Base-by-base conservation (phyloP, 371 early-diverging fungal species). In the Nematocida minor region DNA sequence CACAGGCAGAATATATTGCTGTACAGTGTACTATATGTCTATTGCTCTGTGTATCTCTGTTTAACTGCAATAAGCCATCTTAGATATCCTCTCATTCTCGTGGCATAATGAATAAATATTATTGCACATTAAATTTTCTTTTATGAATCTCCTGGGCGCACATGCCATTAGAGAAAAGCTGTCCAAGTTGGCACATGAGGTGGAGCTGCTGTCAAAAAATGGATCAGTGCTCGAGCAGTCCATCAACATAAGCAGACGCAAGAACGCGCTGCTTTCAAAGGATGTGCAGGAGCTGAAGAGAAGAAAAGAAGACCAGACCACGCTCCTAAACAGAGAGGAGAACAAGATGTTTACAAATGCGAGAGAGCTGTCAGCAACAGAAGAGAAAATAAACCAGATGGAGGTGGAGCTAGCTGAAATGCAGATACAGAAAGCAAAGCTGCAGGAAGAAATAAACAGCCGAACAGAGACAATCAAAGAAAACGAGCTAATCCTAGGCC, bases 261-360 rank as follows among this genome's bases (percentile, higher is more conserved):
- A 74, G 63, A 74, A 74, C 25, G 41, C 18, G 31, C 18, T 64
- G 18, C 22, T 74, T 1, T 4, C 53, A 29, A 74, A 74, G 32
- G 77, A 66, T 34, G 66, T 74, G 1, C 22, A 44, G 14, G 77
- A 74, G 29, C 66, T 74, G 38, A 62, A 41, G 25, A 74, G 49
- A 63, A 74, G 77, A 49, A 74, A 40, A 64, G 77, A 74, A n/a
- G 77, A 74, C 3, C 77, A 74, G 25, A 25, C 46, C 0, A 51
- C 42, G 2, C 18, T 55, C 4, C 6, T 74, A 29, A 74, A 63
- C 66, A 74, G 44, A 63, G 77, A 74, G 66, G 77, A 74, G 42
- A 74, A 74, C 34, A 62, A 47, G 32, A 47, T 74, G 38, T 74
- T 49, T 63, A 18, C 69, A 16, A 16, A 47, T 11, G 77, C 77